These are phyloP conservation scores for Alternaria tenuissima DNA, from an alignment of 2,329 filamentous ascomycete species.

Conservation along the genomic window DNA sequence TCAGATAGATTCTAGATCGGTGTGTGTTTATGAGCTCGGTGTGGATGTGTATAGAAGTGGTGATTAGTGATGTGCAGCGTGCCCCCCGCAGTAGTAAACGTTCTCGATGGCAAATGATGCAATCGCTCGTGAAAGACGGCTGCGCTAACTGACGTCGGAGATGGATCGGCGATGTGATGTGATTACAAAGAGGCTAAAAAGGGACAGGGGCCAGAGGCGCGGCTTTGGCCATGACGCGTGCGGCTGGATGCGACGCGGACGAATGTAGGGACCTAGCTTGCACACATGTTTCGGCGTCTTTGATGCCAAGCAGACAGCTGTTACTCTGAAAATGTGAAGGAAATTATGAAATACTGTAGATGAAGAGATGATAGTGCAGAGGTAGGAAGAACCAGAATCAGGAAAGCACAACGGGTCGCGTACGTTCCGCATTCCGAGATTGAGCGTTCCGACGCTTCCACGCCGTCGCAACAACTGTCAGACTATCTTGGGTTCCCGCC, in stretches of 20 bases:
- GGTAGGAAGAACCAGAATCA: neutral
- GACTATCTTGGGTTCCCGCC: constrained; percentile 6
- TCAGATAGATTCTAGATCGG: neutral
- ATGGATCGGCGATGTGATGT: constrained; percentile 11
- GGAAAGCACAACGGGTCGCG: constrained; percentile 15
- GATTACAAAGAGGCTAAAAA: constrained; percentile 21
- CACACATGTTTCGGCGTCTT: constrained; percentile 2
- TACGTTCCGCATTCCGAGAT: constrained; percentile 30
- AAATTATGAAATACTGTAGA: neutral
- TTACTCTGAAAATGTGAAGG: neutral
- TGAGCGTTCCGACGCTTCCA: constrained; percentile 24
- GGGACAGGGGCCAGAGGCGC: neutral
- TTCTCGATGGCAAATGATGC: constrained; percentile 40
- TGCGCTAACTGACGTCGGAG: constrained; percentile 14
- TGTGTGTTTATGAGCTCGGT: neutral
- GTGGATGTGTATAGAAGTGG: constrained; percentile 18
- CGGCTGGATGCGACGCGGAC: constrained; percentile 11
- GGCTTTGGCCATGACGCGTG: constrained; percentile 11
- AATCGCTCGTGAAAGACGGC: constrained; percentile 26
- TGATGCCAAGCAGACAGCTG: neutral
- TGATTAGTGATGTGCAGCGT: constrained; percentile 38
- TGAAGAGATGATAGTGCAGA: neutral
- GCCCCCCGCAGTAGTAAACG: constrained; percentile 35
- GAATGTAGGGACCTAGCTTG: constrained; percentile 4
- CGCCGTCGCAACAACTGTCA: constrained; percentile 12